Evolutionary conservation across 495 filamentous ascomycete species (phyloP), one percentile per base, ranked within the genome.

Genomic region (Chaetomium cochliodes): DNA sequence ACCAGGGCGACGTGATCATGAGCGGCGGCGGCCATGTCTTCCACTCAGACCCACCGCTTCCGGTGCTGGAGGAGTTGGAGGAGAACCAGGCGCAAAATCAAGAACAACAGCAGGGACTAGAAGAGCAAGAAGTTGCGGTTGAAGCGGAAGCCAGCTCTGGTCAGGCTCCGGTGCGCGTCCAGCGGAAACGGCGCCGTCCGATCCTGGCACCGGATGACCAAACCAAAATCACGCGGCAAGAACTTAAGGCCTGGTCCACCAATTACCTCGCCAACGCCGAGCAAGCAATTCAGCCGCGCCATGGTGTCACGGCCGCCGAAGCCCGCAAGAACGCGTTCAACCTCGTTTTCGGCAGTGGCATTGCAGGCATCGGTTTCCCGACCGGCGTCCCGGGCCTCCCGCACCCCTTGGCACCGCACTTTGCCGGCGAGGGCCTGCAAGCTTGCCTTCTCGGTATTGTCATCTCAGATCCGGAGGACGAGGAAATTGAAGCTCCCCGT

Each of bases 191-290:
- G 62, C 65, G 71, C 70, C 68, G 64, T 30, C 44, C 67, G 62
- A 13, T 72, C 54, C 11, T 76, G 39, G 62, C 64, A 23, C 69
- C 74, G 2, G 86, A 86, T 63, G 65, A 70, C 12, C 70, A 71
- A 22, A 81, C 76, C 2, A 74, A 83, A 28, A 68, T 92, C 25
- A 80, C 81, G 54, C 86, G 84, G 62, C 69, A 71, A 12, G 81
- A 84, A 15, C 70, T 91, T 18, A 82, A 78, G 12, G 66, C 76
- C n/a, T 88, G 87, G 86, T 82, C 84, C 60, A 69, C 79, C 0
- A 73, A 86, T 33, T 92, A 92, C 60, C 54, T 84, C 41, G 58
- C 69, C 1, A 84, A 84, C 52, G 87, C 85, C 79, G 79, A 76
- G 16, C 65, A 67, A 42, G 81, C 78, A 22, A 60, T 52, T 54